Base-by-base conservation (phyloP, 352 stramenopile species). In the Phytopythium helicoides region DNA sequence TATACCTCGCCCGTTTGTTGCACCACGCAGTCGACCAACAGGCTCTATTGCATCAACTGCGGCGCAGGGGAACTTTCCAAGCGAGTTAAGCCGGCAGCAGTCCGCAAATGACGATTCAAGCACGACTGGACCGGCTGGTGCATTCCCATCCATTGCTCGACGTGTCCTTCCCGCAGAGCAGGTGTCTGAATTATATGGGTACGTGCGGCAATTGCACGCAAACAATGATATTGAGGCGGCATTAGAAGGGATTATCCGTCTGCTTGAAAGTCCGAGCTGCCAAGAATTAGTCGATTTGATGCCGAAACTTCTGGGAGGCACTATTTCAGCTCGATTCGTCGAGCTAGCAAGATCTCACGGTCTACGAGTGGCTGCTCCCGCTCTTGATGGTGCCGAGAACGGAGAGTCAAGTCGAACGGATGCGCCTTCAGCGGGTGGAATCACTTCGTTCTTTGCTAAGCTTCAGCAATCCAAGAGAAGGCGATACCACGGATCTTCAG, bases 381-480 rank as follows among this genome's bases (percentile, higher is more conserved):
- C 28, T 9, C 28, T 9, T 33, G 28, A 5, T 33, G 28, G 9
- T 33, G 9, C 5, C 5, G 28, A 33, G 28, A 33, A 33, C 9
- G 36, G 36, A 14, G 18, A 11, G 36, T n/a, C 48, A 9, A 33
- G n/a, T 38, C 10, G 38, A 12, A 7, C 52, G 14, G 42, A 40
- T 26, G 40, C 47, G 16, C 15, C 33, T 3, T 34, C 53, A 9
- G 54, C 19, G 49, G 53, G 56, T 41, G 57, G 53, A 15, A 70
- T 77, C 40, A 64, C 71, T 3, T 77, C 56, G 14, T 89, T 90
- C 53, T 89, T 92, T 14, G 71, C 84, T 21, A 65, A 68, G 21
- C 75, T 92, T 48, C 67, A 92, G 47, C 76, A 88, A 34, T 81
- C 83, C 40, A 78, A 73, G 34, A 74, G 73, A 26, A 80, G 77